Base-by-base conservation (phyloP, 495 filamentous ascomycete genomes). In the Aspergillus biplanus region DNA sequence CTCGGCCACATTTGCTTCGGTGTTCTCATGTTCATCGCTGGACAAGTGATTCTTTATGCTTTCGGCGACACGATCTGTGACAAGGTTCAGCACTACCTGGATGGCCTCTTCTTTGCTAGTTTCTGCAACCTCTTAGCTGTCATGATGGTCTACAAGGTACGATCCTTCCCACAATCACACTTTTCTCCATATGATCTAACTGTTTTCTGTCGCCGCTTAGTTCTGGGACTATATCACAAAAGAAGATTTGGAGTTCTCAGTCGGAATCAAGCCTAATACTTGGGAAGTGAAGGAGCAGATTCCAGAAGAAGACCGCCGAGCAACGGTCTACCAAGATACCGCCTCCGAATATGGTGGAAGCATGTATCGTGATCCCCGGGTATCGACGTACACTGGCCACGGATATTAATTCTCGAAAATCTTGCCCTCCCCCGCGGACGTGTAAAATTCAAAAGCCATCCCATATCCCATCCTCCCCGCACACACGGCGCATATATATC, bases 111-210 rank as follows among this genome's bases (percentile, higher is more conserved):
- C 78, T 95, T 99, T 71, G 90, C 93, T 13, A 96, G 93, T 0
- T 89, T 93, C 65, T 94, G 91, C 79, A 98, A 99, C 71, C 78
- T 99, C 35, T 82, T 98, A 9, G 94, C 88, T 3, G 94, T 98
- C 56, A 99, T 99, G 95, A 99, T 99, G 95, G 89, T 98, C 11
- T 99, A 99, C 84, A 99, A 99, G 89, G 92, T 92, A 81, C 58
- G 80, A 6, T 50, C 15, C 48, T 21, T 54, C 4, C 27, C 47
- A 6, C 11, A 6, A 32, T 50, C 52, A 18, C 27, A 35, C n/a
- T 34, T 49, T 18, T 32, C 42, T 15, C 11, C 11, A 5, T 13
- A 9, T 4, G n/a, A 47, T 49, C 31, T 58, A 39, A 60, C 33
- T 58, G 57, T 61, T 53, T 61, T 68, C 57, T 35, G 58, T n/a